Base-by-base conservation (phyloP, 2,329 filamentous ascomycete species). In the Arthroderma sp. region DNA sequence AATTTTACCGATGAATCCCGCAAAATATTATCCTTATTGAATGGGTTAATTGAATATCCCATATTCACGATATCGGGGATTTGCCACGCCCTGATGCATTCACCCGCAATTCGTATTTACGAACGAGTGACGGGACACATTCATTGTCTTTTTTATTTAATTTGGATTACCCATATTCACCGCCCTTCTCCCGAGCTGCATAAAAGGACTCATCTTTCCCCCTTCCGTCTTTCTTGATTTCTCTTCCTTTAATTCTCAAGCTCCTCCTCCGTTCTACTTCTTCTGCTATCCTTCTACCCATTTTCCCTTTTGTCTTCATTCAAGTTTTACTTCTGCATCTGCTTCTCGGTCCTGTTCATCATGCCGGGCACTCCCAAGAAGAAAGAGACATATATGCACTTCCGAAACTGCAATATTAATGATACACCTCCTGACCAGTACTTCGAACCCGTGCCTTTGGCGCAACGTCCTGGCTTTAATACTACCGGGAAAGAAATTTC, bases 391-490 rank as follows among this genome's bases (percentile, higher is more conserved):
- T 9, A 38, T 35, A 25, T 55, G 2, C 17, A n/a, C 35, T 51
- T 60, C 17, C 56, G 59, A 38, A 57, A 59, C 41, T 38, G 52
- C 33, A 52, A 60, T 52, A 33, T 58, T 54, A 60, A 51, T 52
- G 58, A 61, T 37, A 52, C 54, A 33, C 53, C 58, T 59, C 39
- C 55, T 33, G 61, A 62, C 15, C 54, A 63, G 60, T 60, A 56
- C 17, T 61, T 62, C 31, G 51, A 59, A n/a, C 44, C 68, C 0
- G 66, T 68, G 1, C 63, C 69, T 6, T 66, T 66, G 33, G 66
- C 68, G 13, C 64, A 67, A 56, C 81, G 83, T 1, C 80, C 79
- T 0, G 77, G 73, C 0, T 82, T 80, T 68, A 86, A 84, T 60
- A 78, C 71, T 0, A 73, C 76, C 6, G 85, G 84, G 1, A 80